Conservation (phyloP, 2,329 filamentous ascomycete species). For the Aureobasidium musti region DNA sequence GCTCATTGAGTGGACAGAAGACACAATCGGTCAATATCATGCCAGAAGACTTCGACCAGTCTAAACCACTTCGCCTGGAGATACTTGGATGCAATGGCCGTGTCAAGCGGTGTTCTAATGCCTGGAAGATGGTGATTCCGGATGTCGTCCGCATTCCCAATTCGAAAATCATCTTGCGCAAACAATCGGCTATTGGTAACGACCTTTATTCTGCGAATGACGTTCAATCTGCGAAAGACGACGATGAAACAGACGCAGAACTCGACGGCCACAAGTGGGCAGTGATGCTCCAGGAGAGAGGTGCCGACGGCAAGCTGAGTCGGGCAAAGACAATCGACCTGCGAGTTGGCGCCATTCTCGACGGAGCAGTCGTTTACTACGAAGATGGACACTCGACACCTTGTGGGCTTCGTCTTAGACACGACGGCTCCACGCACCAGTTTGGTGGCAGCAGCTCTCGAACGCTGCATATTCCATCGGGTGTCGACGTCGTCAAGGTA, state of each 20-base stretch:
- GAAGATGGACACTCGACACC: conserved; percentile 48
- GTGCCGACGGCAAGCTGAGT: conserved; percentile 40
- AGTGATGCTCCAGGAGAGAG: conserved; percentile 34
- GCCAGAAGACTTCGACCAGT: neutral
- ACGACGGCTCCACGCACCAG: conserved; percentile 38
- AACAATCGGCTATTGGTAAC: conserved; percentile 40
- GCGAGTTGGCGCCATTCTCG: conserved; percentile 48
- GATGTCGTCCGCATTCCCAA: conserved; percentile 46
- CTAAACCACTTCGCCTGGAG: neutral
- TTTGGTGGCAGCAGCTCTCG: conserved; percentile 42
- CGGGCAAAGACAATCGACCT: conserved; percentile 50
- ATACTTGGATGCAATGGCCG: conserved; percentile 4
- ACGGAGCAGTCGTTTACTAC: conserved; percentile 52
- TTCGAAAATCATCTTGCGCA: conserved; percentile 45
- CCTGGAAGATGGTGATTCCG: neutral
- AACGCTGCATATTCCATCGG: conserved; percentile 37
- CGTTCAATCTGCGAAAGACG: too few relatives aligned
- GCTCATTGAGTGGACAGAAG: neutral
- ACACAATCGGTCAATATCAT: neutral
- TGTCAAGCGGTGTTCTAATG: neutral
- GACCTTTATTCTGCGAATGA: neutral
- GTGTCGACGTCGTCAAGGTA: conserved; percentile 40
- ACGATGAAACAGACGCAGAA: neutral
- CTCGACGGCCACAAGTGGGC: conserved; percentile 28
- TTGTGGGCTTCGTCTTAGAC: conserved; percentile 45